phyloP scores from a whole-genome alignment of 129 eudicot genomes.

The Flaveria linearis region DNA sequence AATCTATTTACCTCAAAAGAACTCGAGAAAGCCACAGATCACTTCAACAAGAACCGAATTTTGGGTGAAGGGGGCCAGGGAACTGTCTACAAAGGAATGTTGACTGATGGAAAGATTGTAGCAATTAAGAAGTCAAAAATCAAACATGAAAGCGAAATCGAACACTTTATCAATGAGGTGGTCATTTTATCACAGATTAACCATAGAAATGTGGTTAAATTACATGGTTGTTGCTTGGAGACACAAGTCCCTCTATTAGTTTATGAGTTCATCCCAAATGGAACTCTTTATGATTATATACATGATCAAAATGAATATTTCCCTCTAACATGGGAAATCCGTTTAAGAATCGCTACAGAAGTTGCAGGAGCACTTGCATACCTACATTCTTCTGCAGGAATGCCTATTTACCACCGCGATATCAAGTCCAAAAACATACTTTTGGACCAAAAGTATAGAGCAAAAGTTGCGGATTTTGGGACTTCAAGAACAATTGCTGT shows the following conservation, averaged over 20 bases:
- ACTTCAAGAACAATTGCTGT: constrained; percentile 29
- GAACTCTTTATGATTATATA: neutral
- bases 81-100: constrained; percentile 4
- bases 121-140: constrained; percentile 6
- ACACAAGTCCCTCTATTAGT: constrained; percentile 8
- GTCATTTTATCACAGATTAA: neutral
- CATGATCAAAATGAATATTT: constrained; percentile 13
- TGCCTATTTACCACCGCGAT: constrained; percentile 17
- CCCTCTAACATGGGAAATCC: constrained; percentile 5
- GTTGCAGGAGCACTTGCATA: neutral
- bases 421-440: constrained; percentile 5
- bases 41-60: constrained; percentile 8
- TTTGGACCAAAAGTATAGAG: constrained; percentile 12
- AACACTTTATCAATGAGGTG: neutral
- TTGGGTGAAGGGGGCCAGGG: constrained; percentile 7
- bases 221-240: constrained; percentile 12
- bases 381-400: neutral
- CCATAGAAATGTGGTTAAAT: constrained; percentile 10
- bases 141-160: neutral
- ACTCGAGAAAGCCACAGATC: constrained; percentile 5
- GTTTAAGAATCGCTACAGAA: neutral
- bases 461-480: constrained; percentile 38
- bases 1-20: constrained; percentile 8
- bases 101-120: constrained; percentile 13
- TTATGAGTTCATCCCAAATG: constrained; percentile 1